phyloP scores from a whole-genome alignment of 306 rosid species.

The Mimosa pudica region DNA sequence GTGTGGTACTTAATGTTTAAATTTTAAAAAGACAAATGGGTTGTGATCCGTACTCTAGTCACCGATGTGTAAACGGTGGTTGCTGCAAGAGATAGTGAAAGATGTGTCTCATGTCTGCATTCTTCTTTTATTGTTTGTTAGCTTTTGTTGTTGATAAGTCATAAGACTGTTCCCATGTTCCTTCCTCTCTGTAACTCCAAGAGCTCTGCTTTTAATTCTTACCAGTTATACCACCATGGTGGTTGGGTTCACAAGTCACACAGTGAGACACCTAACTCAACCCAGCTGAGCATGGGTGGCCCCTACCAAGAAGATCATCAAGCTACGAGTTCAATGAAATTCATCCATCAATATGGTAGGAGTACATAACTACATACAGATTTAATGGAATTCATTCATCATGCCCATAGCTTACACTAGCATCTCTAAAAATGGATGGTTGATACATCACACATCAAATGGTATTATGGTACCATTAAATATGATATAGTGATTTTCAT shows the following conservation, averaged over 20 bases:
- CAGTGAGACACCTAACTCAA: background rate
- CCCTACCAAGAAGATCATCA: slow-evolving; percentile 6
- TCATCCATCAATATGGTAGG: background rate
- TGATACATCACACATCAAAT: slow-evolving; percentile 31
- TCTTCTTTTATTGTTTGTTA: background rate
- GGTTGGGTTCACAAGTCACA: slow-evolving; percentile 13
- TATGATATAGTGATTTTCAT: slow-evolving; percentile 26
- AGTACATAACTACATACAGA: background rate
- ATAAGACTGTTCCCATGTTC: background rate
- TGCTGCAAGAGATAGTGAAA: too few relatives aligned
- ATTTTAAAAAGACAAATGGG: too few relatives aligned
- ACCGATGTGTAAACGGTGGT: too few relatives aligned
- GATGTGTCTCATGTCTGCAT: background rate
- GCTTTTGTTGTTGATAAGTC: background rate
- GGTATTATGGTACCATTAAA: background rate
- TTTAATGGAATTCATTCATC: background rate
- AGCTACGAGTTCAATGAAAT: background rate
- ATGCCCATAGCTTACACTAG: background rate
- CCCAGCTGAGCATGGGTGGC: background rate
- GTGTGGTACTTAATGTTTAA: too few relatives aligned
- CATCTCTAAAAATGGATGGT: background rate
- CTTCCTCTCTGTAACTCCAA: background rate
- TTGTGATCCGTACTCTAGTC: too few relatives aligned
- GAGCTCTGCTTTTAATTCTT: slow-evolving; percentile 13
- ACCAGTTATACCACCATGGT: background rate